These are phyloP conservation scores for Phytophthora meadii DNA, from an alignment of 352 stramenopile genomes.

Conservation along the genomic window DNA sequence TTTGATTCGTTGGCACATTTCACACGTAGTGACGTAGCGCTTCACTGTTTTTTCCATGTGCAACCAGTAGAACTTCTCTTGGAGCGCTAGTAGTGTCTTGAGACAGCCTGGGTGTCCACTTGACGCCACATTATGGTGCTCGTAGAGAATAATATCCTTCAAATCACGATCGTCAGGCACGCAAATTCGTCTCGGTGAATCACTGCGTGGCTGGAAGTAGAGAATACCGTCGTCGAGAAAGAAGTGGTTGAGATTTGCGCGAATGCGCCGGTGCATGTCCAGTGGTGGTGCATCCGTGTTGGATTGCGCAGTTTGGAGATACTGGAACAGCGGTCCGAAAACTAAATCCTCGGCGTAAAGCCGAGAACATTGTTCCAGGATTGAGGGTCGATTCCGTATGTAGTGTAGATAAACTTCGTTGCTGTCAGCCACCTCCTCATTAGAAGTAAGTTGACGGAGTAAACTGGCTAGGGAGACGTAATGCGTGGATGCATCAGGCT, in stretches of 20 bases:
- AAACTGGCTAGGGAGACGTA: conserved; percentile 4
- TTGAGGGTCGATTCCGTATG: too few relatives aligned
- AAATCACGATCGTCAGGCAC: background rate
- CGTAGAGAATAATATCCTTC: background rate
- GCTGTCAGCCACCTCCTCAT: background rate
- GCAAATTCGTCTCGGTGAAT: background rate
- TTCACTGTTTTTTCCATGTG: conserved; percentile 2
- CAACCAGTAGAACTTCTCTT: conserved; percentile 12
- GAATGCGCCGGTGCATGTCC: too few relatives aligned
- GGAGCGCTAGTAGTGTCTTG: conserved; percentile 2
- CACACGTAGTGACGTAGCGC: conserved; percentile 8
- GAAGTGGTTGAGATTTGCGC: background rate
- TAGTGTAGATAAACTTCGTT: too few relatives aligned
- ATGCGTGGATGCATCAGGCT: background rate
- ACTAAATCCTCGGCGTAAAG: too few relatives aligned
- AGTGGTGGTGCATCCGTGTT: too few relatives aligned
- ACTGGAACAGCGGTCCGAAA: too few relatives aligned
- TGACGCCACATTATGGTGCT: background rate
- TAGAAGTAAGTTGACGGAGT: background rate
- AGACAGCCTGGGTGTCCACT: background rate
- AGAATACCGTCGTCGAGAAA: too few relatives aligned
- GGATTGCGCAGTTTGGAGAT: too few relatives aligned
- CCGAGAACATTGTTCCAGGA: too few relatives aligned
- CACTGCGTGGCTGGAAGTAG: too few relatives aligned
- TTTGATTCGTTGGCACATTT: conserved; percentile 18